phyloP scores from a whole-genome alignment of 2,329 filamentous ascomycete genomes.

The Aspergillus amoenus region DNA sequence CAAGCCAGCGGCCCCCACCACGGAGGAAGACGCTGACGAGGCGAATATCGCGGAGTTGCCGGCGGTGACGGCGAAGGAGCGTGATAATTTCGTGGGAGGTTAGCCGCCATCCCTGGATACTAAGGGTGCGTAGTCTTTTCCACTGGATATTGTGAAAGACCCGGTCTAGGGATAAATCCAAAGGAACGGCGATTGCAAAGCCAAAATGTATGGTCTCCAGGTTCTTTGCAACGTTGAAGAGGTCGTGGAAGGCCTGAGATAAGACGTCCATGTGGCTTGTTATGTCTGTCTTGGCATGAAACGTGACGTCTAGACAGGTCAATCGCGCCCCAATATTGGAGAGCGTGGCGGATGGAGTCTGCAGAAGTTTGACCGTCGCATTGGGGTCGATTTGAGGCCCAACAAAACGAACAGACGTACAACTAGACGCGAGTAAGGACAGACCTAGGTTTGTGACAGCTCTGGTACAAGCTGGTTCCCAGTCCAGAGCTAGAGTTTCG shows the following conservation, averaged over 20 bases:
- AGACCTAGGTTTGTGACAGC: conserved; percentile 59
- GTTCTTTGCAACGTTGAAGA: conserved; percentile 60
- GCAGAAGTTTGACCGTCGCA: conserved; percentile 54
- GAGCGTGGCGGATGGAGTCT: conserved; percentile 49
- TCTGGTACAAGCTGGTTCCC: conserved; percentile 63
- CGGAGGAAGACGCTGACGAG: conserved; percentile 62
- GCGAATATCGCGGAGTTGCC: conserved; percentile 58
- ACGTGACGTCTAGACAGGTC: conserved; percentile 63
- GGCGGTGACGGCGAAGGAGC: conserved; percentile 56
- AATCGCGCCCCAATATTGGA: conserved; percentile 56
- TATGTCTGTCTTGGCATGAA: conserved; percentile 58
- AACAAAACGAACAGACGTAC: conserved; percentile 60
- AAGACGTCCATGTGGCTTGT: conserved; percentile 59
- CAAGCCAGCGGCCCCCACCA: conserved; percentile 60
- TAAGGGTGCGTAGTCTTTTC: conserved; percentile 62
- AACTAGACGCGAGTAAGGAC: conserved; percentile 57
- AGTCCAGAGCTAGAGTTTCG: conserved; percentile 54
- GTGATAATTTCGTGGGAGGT: conserved; percentile 60
- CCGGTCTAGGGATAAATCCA: conserved; percentile 58
- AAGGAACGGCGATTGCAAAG: conserved; percentile 58
- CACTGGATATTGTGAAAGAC: conserved; percentile 64
- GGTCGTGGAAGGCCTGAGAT: conserved; percentile 56
- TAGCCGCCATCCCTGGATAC: conserved; percentile 65
- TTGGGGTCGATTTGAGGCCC: conserved; percentile 63
- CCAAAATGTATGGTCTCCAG: conserved; percentile 65